Conservation (phyloP, 1,139 yeast species). For the Saccharomyces hybrid region DNA sequence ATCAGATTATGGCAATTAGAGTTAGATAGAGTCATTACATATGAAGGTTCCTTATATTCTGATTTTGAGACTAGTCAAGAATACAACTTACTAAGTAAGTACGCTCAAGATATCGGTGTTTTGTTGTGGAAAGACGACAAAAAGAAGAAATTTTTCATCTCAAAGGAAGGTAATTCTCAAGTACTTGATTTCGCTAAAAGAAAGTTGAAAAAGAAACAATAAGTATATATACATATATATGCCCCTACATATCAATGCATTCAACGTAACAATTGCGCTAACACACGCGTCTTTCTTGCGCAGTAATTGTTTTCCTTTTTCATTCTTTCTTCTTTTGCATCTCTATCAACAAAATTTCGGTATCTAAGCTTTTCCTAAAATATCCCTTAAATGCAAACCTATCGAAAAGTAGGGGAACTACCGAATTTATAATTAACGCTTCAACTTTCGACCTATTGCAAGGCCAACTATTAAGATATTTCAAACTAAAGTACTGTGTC, state of each 20-base stretch:
- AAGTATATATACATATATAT: conserved; percentile 4
- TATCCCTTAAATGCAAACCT: not conserved
- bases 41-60: conserved; percentile 79
- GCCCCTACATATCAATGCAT: not conserved
- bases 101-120: conserved; percentile 88
- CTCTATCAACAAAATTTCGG: not conserved
- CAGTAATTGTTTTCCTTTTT: not conserved
- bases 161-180: conserved; percentile 81
- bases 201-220: conserved; percentile 25
- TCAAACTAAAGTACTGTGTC: not conserved
- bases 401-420: not conserved
- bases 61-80: conserved; percentile 77
- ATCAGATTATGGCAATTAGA: conserved; percentile 94
- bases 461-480: not conserved
- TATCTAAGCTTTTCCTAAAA: not conserved
- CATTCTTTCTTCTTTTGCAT: not conserved
- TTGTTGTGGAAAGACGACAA: conserved; percentile 71
- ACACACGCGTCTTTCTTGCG: not conserved
- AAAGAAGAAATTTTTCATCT: conserved; percentile 65
- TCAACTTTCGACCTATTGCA: not conserved
- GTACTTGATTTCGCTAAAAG: conserved; percentile 81
- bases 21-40: conserved; percentile 81
- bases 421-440: not conserved
- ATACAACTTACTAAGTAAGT: conserved; percentile 60
- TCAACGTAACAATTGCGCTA: not conserved